Percentiles rank a stretch among this genome's conserved stretches.
Evolutionary conservation across 768 basidiomycete species (phyloP).

Genomic region (Lactarius sanguifluus): DNA sequence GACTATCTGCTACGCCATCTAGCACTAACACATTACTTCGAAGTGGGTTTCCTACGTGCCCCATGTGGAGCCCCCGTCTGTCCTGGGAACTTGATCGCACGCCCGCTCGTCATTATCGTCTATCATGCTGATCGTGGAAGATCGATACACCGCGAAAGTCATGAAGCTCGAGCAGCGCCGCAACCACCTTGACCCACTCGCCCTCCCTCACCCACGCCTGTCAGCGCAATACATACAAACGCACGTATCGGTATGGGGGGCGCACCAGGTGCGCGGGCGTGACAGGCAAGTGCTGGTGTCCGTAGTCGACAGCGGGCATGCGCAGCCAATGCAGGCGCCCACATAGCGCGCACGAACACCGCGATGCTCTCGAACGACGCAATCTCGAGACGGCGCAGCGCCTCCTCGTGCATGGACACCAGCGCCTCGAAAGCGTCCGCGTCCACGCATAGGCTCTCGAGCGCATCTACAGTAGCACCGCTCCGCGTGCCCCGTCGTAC

Average conservation of each 20-base stretch:
- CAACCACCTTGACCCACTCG: conserved; percentile 5
- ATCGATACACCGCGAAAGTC: neutral
- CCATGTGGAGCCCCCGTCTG: too few relatives aligned
- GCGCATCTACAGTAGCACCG: neutral
- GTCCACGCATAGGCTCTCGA: neutral
- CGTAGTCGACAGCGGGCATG: conserved; percentile 11
- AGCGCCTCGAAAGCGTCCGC: neutral
- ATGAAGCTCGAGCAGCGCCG: conserved; percentile 1
- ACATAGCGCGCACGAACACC: neutral
- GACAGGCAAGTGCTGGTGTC: conserved; percentile 2
- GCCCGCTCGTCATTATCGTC: too few relatives aligned
- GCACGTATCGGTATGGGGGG: too few relatives aligned
- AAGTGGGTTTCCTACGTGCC: too few relatives aligned
- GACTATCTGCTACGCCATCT: too few relatives aligned
- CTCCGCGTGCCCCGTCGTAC: neutral
- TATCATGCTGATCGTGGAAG: too few relatives aligned
- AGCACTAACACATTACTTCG: too few relatives aligned
- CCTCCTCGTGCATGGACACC: neutral
- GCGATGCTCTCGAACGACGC: conserved; percentile 7
- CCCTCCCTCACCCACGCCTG: neutral
- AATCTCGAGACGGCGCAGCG: conserved; percentile 4
- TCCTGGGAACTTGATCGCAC: too few relatives aligned
- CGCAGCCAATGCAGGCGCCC: neutral
- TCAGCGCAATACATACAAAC: too few relatives aligned
- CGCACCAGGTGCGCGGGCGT: conserved; percentile 9